phyloP scores from a whole-genome alignment of 768 basidiomycete species.

The Rhodotorula graminis region DNA sequence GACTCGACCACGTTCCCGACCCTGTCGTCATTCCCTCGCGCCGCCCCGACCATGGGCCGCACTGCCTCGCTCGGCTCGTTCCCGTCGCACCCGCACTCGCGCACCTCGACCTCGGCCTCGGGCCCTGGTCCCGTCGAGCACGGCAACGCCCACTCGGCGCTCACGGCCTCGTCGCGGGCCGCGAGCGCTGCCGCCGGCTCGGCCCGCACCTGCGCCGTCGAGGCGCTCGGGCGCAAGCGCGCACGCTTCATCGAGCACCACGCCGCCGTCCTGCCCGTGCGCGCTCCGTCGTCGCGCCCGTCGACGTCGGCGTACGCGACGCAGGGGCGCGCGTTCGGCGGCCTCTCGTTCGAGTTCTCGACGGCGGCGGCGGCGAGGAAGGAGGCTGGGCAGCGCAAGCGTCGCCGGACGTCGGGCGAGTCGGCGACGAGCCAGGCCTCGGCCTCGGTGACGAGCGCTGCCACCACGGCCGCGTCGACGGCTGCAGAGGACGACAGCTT shows the following conservation, averaged over 20 bases:
- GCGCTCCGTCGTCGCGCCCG: not conserved
- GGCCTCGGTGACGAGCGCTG: not conserved
- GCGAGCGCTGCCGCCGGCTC: conserved; percentile 4
- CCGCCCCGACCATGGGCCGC: not conserved
- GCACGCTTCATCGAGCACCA: conserved; percentile 17
- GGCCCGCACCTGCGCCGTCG: conserved; percentile 19
- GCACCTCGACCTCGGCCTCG: not conserved
- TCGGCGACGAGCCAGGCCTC: not conserved
- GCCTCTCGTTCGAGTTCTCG: not conserved
- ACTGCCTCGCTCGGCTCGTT: conserved; percentile 7
- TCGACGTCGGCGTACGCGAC: not conserved
- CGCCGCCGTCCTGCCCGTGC: not conserved
- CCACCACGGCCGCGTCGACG: too few relatives aligned
- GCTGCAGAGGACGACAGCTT: not conserved
- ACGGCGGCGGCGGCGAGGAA: too few relatives aligned
- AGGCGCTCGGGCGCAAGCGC: conserved; percentile 27
- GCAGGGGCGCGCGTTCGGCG: not conserved
- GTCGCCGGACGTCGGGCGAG: not conserved
- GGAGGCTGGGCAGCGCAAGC: not conserved
- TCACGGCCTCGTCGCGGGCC: not conserved
- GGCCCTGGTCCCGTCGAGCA: not conserved
- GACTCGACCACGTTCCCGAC: not conserved
- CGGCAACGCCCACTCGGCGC: not conserved
- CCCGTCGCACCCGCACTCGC: not conserved
- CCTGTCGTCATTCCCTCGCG: not conserved